Evolutionary conservation across 495 filamentous ascomycete species (phyloP), one percentile per base, ranked within the genome.

Genomic region (Daldinia caldariorum): DNA sequence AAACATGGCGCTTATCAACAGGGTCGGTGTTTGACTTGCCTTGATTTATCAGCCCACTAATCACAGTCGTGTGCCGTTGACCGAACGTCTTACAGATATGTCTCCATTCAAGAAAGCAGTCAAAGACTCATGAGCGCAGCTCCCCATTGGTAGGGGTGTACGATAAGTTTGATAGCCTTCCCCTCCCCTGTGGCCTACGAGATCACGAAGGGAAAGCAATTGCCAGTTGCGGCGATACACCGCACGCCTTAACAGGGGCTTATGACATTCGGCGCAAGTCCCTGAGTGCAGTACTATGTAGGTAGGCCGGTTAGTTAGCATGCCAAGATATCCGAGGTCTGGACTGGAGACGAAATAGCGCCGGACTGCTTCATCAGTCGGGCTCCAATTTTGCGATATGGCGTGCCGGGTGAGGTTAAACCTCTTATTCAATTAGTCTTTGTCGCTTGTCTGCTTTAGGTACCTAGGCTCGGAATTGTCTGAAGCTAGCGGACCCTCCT

Each of bases 191-290:
- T 57, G 18, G 2, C 62, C 67, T 73, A 67, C 67, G 66, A 73
- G 67, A 57, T 63, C 71, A 58, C 59, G 62, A 70, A 66, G 65
- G 71, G 71, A 73, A 73, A 73, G 71, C 70, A 58, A 60, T 70
- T 70, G 38, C 55, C 67, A 58, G 58, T 41, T 63, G 62, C 66
- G 56, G 66, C 43, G 45, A 45, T 41, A 59, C 66, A 35, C 58
- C 41, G 58, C 58, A 66, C 66, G 63, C 51, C 62, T 66, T 66
- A 37, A 66, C 70, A 70, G 43, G 66, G 66, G 47, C 61, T n/a
- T 39, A 62, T 70, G 66, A 45, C 62, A 58, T 66, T 63, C 66
- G 54, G 66, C 43, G 58, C 34, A 70, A 54, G 67, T 66, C 54
- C 54, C 58, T 67, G 58, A 57, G 39, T 39, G 60, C 63, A 41